Evolutionary conservation across 345 rosid genomes (phyloP), one percentile per base, ranked within the genome.

Genomic region (Rhodamnia rubescens): DNA sequence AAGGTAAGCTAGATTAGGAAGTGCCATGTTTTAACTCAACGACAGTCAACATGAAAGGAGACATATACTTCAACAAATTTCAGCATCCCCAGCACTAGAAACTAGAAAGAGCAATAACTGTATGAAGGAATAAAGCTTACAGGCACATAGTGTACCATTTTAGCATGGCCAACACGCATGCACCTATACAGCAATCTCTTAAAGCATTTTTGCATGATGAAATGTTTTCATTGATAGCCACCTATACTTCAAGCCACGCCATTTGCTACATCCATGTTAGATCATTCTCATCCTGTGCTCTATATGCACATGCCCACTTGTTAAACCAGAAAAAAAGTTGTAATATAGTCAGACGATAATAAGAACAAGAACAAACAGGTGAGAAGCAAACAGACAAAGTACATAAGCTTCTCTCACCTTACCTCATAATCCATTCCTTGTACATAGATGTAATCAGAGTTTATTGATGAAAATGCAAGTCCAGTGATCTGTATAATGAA

Each of bases 361-460:
- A 36, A 86, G 57, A 84, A 27, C 56, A 32, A 84, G 49, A 8
- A 83, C 16, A 52, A 5, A 64, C 81, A 82, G 8, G 26, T 20
- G 11, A 52, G 57, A 84, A 11, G 54, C 32, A 42, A 61, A 49
- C 16, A 83, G 49, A 86, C 26, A 74, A 81, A 27, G 16, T 40
- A 57, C 54, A 0, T 22, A 21, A 64, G 36, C 53, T 82, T 14
- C 29, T 81, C 24, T 84, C 83, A 29, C 87, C 86, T 90, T 84
- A 93, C 95, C 97, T 93, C 97, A 87, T 92, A 93, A 88, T 94
- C 95, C 82, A 92, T 87, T 61, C 95, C 97, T 87, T 93, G 95
- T 64, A 94, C 82, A 74, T 91, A 92, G 88, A 93, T 90, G 85
- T 90, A 92, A 85, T 91, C 85, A 3, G 94, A 83, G 87, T 92